Evolutionary conservation across 169 alveolate genomes (phyloP).

Genomic region (Besnoitia besnoiti): DNA sequence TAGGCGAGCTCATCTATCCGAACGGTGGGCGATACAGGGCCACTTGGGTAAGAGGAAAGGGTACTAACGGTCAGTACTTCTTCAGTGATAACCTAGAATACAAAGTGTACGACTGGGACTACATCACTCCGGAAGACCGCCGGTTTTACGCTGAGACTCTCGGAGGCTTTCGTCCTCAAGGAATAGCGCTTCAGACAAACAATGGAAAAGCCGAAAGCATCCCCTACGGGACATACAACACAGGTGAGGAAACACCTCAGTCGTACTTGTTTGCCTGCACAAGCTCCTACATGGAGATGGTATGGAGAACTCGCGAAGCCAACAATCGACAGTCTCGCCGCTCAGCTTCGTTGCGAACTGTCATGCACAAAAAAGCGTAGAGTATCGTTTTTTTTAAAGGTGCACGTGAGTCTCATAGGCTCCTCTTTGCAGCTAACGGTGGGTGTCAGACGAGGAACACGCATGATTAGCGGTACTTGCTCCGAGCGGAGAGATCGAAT

Average conservation of each 20-base stretch:
- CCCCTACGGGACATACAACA: conserved; percentile 54
- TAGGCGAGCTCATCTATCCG: conserved; percentile 82
- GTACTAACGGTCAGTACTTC: conserved; percentile 53
- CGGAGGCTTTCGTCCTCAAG: conserved; percentile 44
- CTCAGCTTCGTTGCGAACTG: too few species aligned
- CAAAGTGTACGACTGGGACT: conserved; percentile 57
- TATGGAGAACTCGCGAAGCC: too few species aligned
- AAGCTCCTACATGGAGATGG: background rate
- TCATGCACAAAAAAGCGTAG: too few species aligned
- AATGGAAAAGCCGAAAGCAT: background rate
- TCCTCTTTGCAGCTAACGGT: too few species aligned
- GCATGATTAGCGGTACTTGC: too few species aligned
- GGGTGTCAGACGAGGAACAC: too few species aligned
- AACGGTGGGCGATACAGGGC: conserved; percentile 84
- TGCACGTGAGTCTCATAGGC: too few species aligned
- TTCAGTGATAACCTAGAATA: conserved; percentile 57
- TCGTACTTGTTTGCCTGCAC: too few species aligned
- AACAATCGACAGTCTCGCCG: too few species aligned
- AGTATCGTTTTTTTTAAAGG: too few species aligned
- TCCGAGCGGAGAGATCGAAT: too few species aligned
- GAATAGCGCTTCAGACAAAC: conserved; percentile 37
- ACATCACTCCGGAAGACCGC: conserved; percentile 54
- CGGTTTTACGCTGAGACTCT: conserved; percentile 43
- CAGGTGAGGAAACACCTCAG: conserved; percentile 31
- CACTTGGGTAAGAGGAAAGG: conserved; percentile 84